Conservation (phyloP, 495 filamentous ascomycete species). For the Tetracladium marchalianum region DNA sequence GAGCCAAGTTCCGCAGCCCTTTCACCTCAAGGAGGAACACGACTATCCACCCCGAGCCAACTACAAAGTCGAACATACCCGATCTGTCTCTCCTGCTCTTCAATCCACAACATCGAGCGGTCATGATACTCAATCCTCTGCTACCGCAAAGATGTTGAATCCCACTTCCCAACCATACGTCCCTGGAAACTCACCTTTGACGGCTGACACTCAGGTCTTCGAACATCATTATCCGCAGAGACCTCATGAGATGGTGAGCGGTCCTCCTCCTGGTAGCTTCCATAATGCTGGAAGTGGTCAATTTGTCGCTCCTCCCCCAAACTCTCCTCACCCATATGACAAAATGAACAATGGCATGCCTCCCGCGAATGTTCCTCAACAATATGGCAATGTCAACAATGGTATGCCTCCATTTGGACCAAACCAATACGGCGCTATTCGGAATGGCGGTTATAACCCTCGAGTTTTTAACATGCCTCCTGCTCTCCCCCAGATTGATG, state of each 20-base stretch:
- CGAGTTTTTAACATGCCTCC: no score
- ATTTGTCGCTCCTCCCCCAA: no score
- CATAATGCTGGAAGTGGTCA: no score
- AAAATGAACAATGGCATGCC: not conserved
- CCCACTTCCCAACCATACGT: constrained; percentile 4
- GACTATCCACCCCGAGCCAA: not conserved
- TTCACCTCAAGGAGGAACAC: constrained; percentile 1
- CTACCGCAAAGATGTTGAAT: constrained; percentile 3
- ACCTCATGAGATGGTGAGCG: not conserved
- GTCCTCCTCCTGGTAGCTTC: not conserved
- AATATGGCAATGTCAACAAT: no score
- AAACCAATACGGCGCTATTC: no score
- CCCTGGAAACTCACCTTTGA: constrained; percentile 1
- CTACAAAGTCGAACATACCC: not conserved
- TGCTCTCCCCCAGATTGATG: no score
- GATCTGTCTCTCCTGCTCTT: not conserved
- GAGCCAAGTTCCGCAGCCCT: constrained; percentile 12
- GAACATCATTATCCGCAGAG: not conserved
- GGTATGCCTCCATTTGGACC: no score
- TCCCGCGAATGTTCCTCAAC: no score
- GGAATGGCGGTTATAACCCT: no score
- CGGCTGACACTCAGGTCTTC: not conserved
- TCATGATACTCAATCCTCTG: not conserved
- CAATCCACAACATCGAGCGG: not conserved
- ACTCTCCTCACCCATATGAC: not conserved